phyloP scores from a whole-genome alignment of 1,139 yeast genomes.

The Pichia sp. region DNA sequence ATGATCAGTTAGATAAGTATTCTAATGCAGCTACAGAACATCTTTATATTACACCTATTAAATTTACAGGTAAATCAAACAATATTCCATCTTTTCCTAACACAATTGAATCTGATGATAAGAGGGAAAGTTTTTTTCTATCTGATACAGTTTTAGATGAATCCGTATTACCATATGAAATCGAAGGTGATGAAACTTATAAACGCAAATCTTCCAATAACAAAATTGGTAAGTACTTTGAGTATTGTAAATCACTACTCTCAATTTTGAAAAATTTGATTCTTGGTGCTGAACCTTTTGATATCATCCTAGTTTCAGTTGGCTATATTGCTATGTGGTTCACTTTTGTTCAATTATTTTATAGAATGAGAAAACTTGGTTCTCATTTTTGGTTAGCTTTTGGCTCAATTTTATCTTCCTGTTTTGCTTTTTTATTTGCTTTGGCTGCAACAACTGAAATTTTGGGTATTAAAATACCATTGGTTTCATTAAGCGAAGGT shows the following conservation, averaged over 20 bases:
- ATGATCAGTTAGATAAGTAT: conserved; percentile 6
- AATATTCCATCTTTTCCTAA: conserved; percentile 26
- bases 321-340: conserved; percentile 92
- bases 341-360: conserved; percentile 69
- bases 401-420: conserved; percentile 72
- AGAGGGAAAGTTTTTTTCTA: conserved; percentile 27
- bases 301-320: conserved; percentile 67
- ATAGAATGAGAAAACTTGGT: conserved; percentile 74
- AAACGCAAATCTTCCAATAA: conserved; percentile 56
- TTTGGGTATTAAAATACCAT: conserved; percentile 54
- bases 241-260: conserved; percentile 45
- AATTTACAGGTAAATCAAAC: conserved; percentile 34
- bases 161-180: conserved; percentile 34
- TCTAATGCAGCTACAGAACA: conserved; percentile 28
- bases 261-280: conserved; percentile 47
- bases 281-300: conserved; percentile 79
- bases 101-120: conserved; percentile 23
- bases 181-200: conserved; percentile 40
- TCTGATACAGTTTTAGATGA: conserved; percentile 25
- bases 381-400: conserved; percentile 88
- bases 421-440: conserved; percentile 83
- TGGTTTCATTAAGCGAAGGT: conserved; percentile 81
- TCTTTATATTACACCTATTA: conserved; percentile 47
- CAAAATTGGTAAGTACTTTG: conserved; percentile 59
- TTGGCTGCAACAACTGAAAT: conserved; percentile 55